A percentile compares a stretch with the other conserved stretches of the same genome.
These are phyloP conservation scores for Nitzschia sp. DNA, from an alignment of 108 stramenopile genomes.

Conservation along the genomic window DNA sequence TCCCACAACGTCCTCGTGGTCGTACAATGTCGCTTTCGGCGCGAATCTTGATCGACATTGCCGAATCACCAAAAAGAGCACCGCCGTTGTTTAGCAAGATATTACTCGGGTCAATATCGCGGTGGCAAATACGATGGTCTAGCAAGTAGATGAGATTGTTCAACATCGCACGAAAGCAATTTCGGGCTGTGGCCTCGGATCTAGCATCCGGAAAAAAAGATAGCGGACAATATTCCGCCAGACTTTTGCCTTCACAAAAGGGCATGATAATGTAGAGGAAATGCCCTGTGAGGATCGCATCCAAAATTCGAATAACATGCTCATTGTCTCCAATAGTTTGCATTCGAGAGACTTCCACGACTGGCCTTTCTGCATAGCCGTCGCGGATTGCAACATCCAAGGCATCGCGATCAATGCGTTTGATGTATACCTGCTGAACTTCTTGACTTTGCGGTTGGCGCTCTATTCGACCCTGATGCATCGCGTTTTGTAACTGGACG, in stretches of 20 bases:
- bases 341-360: constrained; percentile 24
- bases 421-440: constrained; percentile 39
- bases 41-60: not conserved
- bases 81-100: constrained; percentile 36
- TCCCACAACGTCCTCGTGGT: not conserved
- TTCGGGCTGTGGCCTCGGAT: not conserved
- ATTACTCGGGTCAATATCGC: constrained; percentile 62
- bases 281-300: not conserved
- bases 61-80: not conserved
- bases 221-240: not conserved
- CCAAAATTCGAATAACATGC: not conserved
- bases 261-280: not conserved
- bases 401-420: constrained; percentile 23
- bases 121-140: constrained; percentile 43
- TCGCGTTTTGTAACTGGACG: no score
- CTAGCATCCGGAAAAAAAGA: not conserved
- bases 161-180: not conserved
- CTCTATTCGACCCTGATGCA: no score
- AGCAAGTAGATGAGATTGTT: not conserved
- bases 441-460: no score
- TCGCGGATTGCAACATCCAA: constrained; percentile 18
- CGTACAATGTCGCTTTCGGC: not conserved
- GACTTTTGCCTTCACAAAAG: not conserved
- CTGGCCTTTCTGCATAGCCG: constrained; percentile 30
- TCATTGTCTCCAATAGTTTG: not conserved